Evolutionary conservation across 768 basidiomycete species (phyloP).

Genomic region (Tephrocybe sp.): DNA sequence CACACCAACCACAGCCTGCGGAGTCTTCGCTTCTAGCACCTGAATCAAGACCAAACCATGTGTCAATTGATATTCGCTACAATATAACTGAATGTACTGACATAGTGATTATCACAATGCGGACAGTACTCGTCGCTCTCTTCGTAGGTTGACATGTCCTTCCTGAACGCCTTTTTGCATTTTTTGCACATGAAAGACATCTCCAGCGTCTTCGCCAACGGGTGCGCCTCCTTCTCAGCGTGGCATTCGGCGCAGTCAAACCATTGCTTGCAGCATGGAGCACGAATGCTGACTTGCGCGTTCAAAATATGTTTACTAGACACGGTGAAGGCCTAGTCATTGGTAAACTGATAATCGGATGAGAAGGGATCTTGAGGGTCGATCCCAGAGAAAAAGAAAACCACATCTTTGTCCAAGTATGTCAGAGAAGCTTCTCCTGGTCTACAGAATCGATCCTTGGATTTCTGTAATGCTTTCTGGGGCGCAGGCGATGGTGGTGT

Average conservation of each 20-base stretch:
- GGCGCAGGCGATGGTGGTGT: constrained; percentile 82
- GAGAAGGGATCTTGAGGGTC: constrained; percentile 8
- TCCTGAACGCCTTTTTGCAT: constrained; percentile 89
- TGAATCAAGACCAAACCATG: constrained; percentile 27
- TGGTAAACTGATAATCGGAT: constrained; percentile 18
- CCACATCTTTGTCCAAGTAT: constrained; percentile 74
- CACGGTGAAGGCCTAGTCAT: constrained; percentile 19
- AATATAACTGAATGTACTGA: constrained; percentile 37
- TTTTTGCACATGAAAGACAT: constrained; percentile 48
- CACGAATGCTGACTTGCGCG: constrained; percentile 92
- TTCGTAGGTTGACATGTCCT: constrained; percentile 89
- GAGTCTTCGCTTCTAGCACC: constrained; percentile 92
- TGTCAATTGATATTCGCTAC: neutral
- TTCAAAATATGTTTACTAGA: constrained; percentile 93
- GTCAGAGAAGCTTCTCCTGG: constrained; percentile 55
- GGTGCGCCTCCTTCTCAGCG: constrained; percentile 76
- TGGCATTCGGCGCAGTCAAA: constrained; percentile 97
- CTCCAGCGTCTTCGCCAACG: constrained; percentile 72
- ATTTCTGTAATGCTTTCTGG: constrained; percentile 99
- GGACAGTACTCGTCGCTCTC: constrained; percentile 99
- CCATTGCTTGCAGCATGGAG: constrained; percentile 97
- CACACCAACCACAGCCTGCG: constrained; percentile 78
- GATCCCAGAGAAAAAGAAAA: constrained; percentile 21
- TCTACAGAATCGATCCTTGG: constrained; percentile 51
- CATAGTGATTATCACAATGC: constrained; percentile 98